A percentile compares a stretch with the other conserved stretches of the same genome.
Evolutionary conservation across 192 early-diverging fungal species (phyloP).

Genomic region (Umbelopsis sp.): DNA sequence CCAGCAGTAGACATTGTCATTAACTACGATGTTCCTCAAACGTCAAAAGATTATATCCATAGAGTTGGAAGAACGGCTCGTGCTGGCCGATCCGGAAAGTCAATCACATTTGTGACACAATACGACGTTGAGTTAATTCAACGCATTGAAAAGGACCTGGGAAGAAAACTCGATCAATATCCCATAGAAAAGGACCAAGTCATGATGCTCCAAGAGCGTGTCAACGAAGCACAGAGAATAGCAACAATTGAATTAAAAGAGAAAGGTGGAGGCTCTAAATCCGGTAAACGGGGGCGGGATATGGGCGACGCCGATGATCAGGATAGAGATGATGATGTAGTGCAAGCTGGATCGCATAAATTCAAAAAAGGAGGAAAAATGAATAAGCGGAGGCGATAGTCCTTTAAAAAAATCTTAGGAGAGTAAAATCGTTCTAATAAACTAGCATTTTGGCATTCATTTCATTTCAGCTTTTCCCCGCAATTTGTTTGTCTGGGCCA

Average conservation of each 20-base stretch:
- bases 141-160: slow-evolving; percentile 89
- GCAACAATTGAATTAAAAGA: slow-evolving; percentile 89
- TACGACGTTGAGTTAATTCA: slow-evolving; percentile 96
- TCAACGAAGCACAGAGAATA: slow-evolving; percentile 85
- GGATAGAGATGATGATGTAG: slow-evolving; percentile 35
- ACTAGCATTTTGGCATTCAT: too few species aligned
- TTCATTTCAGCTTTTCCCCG: slow-evolving; percentile 1
- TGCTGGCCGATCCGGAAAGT: slow-evolving; percentile 79
- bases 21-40: slow-evolving; percentile 95
- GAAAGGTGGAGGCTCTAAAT: slow-evolving; percentile 54
- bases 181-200: slow-evolving; percentile 84
- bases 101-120: slow-evolving; percentile 82
- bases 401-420: background rate
- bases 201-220: slow-evolving; percentile 91
- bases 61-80: slow-evolving; percentile 86
- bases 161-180: slow-evolving; percentile 85
- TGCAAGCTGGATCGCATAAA: slow-evolving; percentile 22
- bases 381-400: slow-evolving; percentile 21
- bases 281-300: slow-evolving; percentile 28
- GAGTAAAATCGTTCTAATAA: too few species aligned
- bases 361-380: slow-evolving; percentile 22
- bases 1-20: slow-evolving; percentile 94
- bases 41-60: slow-evolving; percentile 88
- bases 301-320: slow-evolving; percentile 46
- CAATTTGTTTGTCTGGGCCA: background rate